Conservation (phyloP, 331 rosid species). For the Spiraea crenata region DNA sequence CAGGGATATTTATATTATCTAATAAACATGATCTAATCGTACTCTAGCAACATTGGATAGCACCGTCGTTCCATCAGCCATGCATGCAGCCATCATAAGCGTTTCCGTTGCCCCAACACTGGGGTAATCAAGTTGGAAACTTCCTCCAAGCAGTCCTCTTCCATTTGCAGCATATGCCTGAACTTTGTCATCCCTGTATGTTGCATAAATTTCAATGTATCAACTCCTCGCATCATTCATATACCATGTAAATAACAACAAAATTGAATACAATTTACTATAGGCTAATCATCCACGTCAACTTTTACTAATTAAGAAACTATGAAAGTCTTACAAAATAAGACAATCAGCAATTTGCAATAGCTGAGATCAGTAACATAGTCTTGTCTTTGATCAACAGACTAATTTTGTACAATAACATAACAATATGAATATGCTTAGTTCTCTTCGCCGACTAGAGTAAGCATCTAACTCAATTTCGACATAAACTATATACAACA, state of each 20-base stretch:
- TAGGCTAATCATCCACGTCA: not conserved
- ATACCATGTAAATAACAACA: not conserved
- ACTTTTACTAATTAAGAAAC: not conserved
- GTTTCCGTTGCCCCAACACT: slow-evolving; percentile 46
- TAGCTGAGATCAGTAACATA: not conserved
- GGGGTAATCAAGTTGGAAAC: slow-evolving; percentile 30
- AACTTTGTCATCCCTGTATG: slow-evolving; percentile 36
- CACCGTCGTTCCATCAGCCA: slow-evolving; percentile 36
- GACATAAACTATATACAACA: too few relatives aligned
- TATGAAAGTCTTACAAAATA: not conserved
- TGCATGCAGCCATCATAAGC: slow-evolving; percentile 39
- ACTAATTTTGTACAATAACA: too few relatives aligned
- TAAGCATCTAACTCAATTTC: too few relatives aligned
- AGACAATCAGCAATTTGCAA: not conserved
- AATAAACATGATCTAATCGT: not conserved
- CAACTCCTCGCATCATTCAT: not conserved
- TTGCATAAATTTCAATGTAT: not conserved
- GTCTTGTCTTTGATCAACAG: too few relatives aligned
- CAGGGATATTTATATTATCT: too few relatives aligned
- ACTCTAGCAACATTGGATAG: slow-evolving; percentile 41
- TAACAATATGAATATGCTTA: too few relatives aligned
- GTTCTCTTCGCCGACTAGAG: too few relatives aligned
- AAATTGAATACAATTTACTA: not conserved
- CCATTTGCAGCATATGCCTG: slow-evolving; percentile 32
- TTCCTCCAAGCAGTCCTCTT: slow-evolving; percentile 36